Base-by-base conservation (phyloP, 148 eudicot genomes). In the Hydrangea macrophylla region DNA sequence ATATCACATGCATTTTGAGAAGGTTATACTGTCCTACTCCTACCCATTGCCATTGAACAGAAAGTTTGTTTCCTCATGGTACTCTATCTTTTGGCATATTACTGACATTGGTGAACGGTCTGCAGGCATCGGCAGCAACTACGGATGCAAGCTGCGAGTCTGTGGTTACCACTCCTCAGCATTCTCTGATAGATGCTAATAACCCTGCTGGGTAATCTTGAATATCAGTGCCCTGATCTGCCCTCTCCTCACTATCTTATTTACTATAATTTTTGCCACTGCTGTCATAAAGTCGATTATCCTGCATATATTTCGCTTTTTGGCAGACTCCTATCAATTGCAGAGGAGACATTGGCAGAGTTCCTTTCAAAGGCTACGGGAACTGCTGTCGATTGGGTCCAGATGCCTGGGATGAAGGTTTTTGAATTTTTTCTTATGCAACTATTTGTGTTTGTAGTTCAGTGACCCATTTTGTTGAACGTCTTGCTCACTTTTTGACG, bases 321-420 rank as follows among this genome's bases (percentile, higher is more conserved):
- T 67, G 66, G 65, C 75, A 90, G 96, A 82, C 96, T 93, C 82
- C 94, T 93, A 18, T 79, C 96, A 18, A 93, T 93, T 67, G 98
- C 98, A 15, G 96, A 93, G 81, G 96, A 93, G 80, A 90, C 98
- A 73, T 78, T 93, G 91, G 84, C 94, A 74, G 98, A 90, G 90
- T 92, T 92, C 98, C 98, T 92, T 71, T 90, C 96, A n/a, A 93
- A 93, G 92, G 98, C 98, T 78, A 93, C 95, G 35, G 98, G 98
- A 84, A 93, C 98, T 86, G 96, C 98, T 82, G 88, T 93, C 66
- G 96, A 93, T 88, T 93, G 98, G 98, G 98, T 93, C 78, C 98
- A 86, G 76, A 90, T 93, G 98, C 96, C 96, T 85, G 98, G 96
- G 86, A 93, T 93, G 98, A 93, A 93, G 98, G 98, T 93, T 35